phyloP scores from a whole-genome alignment of 441 rosid species.

The Erysimum cheiri region DNA sequence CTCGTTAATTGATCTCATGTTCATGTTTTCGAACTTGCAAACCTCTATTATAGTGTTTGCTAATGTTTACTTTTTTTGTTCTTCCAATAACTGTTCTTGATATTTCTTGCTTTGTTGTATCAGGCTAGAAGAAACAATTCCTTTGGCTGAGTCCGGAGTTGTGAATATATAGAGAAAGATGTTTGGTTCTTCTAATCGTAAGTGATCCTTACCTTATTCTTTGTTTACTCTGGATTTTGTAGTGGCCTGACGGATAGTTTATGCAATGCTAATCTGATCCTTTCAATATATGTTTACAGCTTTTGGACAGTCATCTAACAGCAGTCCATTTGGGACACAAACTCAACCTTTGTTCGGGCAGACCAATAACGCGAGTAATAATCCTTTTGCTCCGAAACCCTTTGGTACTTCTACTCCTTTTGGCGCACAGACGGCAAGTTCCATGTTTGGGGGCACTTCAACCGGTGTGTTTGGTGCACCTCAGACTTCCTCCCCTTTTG shows the following conservation, averaged over 20 bases:
- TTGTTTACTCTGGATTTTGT: conserved; percentile 2
- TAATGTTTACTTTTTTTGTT: not conserved
- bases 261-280: conserved; percentile 26
- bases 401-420: conserved; percentile 74
- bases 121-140: conserved; percentile 21
- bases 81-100: no score
- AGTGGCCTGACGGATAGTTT: not conserved
- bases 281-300: conserved; percentile 52
- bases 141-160: conserved; percentile 26
- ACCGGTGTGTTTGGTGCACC: conserved; percentile 88
- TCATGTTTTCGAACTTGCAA: not conserved
- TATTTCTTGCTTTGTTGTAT: not conserved
- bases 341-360: conserved; percentile 83
- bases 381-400: conserved; percentile 84
- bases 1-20: not conserved
- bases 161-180: conserved; percentile 47
- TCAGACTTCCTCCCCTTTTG: conserved; percentile 82
- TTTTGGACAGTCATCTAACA: conserved; percentile 84
- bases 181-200: conserved; percentile 70
- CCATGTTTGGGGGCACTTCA: conserved; percentile 87
- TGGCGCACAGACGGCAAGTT: conserved; percentile 78
- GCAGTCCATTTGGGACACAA: conserved; percentile 73
- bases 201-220: conserved; percentile 35
- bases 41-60: not conserved
- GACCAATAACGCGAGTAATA: conserved; percentile 64